Evolutionary conservation across 1,284 basidiomycete genomes (phyloP), one percentile per base, ranked within the genome.

Genomic region (Puccinia polysora): DNA sequence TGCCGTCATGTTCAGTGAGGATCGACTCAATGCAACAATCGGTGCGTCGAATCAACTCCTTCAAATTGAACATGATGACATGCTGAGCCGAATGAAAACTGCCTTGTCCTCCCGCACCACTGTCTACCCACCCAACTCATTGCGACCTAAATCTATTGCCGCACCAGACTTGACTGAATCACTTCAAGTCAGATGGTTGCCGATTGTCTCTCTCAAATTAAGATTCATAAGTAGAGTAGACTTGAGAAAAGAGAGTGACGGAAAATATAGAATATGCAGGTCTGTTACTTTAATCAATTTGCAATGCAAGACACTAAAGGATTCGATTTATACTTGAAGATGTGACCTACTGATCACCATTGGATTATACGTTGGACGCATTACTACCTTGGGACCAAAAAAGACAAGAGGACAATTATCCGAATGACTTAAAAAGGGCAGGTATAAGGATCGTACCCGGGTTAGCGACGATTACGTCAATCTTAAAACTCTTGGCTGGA

Each of bases 1-100:
- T 70, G 56, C 68, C 15, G 49, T 70, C 5, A 70, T 62, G 68
- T 60, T 70, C 34, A 62, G 58, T 47, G 68, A 70, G 45, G 36
- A 70, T 43, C 38, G 50, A 25, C 56, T 58, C 45, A 18, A 53
- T 7, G 58, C 47, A 0, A 36, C 56, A 2, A 28, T 70, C 20
- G 68, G 68, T 70, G 30, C 15, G 30, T 53, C n/a, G n/a, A n/a
- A n/a, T n/a, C n/a, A n/a, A n/a, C n/a, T n/a, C n/a, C n/a, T n/a
- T n/a, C n/a, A n/a, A n/a, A n/a, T n/a, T n/a, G n/a, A n/a, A n/a
- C n/a, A n/a, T n/a, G n/a, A n/a, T n/a, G n/a, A n/a, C n/a, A n/a
- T n/a, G n/a, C n/a, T n/a, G n/a, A n/a, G n/a, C n/a, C n/a, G n/a
- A n/a, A n/a, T n/a, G n/a, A n/a, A n/a, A n/a, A n/a, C n/a, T n/a